These are phyloP conservation scores for Fusarium sp. DNA, from an alignment of 2,329 filamentous ascomycete genomes.

Conservation along the genomic window DNA sequence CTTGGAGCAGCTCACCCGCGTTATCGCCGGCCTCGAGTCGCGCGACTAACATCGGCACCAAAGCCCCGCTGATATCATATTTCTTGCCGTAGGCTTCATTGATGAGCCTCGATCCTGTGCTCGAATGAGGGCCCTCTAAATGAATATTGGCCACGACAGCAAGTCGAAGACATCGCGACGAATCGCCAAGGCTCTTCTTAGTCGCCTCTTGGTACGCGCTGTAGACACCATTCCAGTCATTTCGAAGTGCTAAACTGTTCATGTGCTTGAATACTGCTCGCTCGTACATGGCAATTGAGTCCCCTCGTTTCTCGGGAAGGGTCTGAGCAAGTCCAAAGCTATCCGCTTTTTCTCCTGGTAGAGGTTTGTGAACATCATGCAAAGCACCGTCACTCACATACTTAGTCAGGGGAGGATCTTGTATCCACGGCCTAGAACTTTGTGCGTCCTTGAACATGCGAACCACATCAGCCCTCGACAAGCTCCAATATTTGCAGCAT, in stretches of 20 bases:
- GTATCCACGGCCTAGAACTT: slow-evolving; percentile 41
- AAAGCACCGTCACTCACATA: slow-evolving; percentile 37
- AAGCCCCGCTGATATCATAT: slow-evolving; percentile 55
- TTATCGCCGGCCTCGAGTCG: slow-evolving; percentile 51
- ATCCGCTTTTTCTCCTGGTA: slow-evolving; percentile 31
- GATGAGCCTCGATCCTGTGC: slow-evolving; percentile 54
- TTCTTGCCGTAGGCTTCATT: slow-evolving; percentile 53
- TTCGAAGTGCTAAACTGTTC: slow-evolving; percentile 52
- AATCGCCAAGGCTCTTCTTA: slow-evolving; percentile 49
- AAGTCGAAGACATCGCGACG: slow-evolving; percentile 58
- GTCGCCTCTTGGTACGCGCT: slow-evolving; percentile 51
- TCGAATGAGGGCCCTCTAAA: slow-evolving; percentile 44
- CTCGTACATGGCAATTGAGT: slow-evolving; percentile 38
- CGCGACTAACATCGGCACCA: slow-evolving; percentile 54
- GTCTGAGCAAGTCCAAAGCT: slow-evolving; percentile 13
- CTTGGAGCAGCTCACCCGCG: slow-evolving; percentile 42
- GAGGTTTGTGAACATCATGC: slow-evolving; percentile 33
- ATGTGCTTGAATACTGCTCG: slow-evolving; percentile 49
- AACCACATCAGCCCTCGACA: slow-evolving; percentile 42
- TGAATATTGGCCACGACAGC: slow-evolving; percentile 58
- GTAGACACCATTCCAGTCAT: slow-evolving; percentile 49
- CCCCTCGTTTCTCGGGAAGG: slow-evolving; percentile 34
- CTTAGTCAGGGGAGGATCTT: slow-evolving; percentile 38
- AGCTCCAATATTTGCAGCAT: slow-evolving; percentile 50
- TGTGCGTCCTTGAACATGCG: slow-evolving; percentile 44